phyloP scores from a whole-genome alignment of 1,284 basidiomycete species.

The Sanghuangporus weigelae region DNA sequence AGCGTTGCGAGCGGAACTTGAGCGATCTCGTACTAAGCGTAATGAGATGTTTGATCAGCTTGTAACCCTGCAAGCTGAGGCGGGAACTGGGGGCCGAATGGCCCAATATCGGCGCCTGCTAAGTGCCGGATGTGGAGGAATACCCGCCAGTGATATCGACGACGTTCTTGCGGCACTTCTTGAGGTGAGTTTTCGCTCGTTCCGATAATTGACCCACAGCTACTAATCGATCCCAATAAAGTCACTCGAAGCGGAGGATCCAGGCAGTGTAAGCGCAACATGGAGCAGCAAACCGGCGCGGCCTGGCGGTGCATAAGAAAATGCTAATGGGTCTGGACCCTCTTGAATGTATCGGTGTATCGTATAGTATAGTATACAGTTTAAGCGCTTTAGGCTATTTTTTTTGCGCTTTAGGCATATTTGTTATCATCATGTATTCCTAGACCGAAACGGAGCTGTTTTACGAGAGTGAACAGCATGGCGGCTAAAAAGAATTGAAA shows the following conservation, averaged over 20 bases:
- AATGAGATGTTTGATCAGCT: conserved; percentile 68
- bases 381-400: background rate
- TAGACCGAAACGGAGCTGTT: background rate
- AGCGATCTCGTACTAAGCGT: conserved; percentile 59
- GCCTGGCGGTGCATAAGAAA: background rate
- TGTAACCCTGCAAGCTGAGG: conserved; percentile 79
- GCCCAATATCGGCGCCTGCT: conserved; percentile 83
- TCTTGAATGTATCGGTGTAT: background rate
- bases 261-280: conserved; percentile 11
- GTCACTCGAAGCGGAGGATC: conserved; percentile 24
- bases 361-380: background rate
- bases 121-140: conserved; percentile 83
- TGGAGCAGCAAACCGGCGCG: conserved; percentile 14
- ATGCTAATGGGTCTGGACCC: background rate
- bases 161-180: conserved; percentile 76
- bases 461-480: background rate
- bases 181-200: conserved; percentile 49
- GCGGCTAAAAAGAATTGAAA: background rate
- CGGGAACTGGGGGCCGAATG: conserved; percentile 85
- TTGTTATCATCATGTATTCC: background rate
- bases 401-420: background rate
- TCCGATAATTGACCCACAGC: background rate
- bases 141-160: conserved; percentile 82
- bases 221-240: conserved; percentile 8
- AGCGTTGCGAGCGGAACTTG: conserved; percentile 57